Evolutionary conservation across 495 filamentous ascomycete genomes (phyloP).

Genomic region (Podospora anserina): DNA sequence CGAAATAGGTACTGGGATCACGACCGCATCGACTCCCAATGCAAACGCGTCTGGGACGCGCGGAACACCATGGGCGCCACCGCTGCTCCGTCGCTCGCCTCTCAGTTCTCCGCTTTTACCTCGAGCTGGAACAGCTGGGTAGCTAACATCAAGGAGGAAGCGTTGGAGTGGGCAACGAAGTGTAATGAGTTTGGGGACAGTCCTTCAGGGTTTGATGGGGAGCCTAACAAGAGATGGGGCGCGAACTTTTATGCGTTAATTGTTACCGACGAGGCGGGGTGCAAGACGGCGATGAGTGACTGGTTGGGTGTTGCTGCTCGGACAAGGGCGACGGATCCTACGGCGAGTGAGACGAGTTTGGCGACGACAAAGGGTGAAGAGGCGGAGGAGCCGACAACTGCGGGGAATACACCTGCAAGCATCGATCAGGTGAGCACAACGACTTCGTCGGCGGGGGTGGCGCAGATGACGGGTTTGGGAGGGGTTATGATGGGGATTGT

Average conservation of each 20-base stretch:
- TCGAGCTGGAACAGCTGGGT: not conserved
- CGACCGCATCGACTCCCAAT: not conserved
- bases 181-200: not conserved
- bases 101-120: not conserved
- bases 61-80: not conserved
- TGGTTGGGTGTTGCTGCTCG: not conserved
- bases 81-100: not conserved
- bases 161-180: not conserved
- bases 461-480: not conserved
- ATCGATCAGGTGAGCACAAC: not conserved
- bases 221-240: not conserved
- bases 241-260: not conserved
- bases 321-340: not conserved
- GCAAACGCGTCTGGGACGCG: not conserved
- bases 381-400: not conserved
- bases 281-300: not conserved
- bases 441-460: not conserved
- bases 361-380: not conserved
- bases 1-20: not conserved
- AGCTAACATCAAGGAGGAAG: not conserved
- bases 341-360: too few species aligned
- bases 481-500: not conserved
- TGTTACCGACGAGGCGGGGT: not conserved
- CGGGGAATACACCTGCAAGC: not conserved
- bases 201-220: not conserved